Base-by-base conservation (phyloP, 2,329 filamentous ascomycete genomes). In the Chaetoscypha palmicola region DNA sequence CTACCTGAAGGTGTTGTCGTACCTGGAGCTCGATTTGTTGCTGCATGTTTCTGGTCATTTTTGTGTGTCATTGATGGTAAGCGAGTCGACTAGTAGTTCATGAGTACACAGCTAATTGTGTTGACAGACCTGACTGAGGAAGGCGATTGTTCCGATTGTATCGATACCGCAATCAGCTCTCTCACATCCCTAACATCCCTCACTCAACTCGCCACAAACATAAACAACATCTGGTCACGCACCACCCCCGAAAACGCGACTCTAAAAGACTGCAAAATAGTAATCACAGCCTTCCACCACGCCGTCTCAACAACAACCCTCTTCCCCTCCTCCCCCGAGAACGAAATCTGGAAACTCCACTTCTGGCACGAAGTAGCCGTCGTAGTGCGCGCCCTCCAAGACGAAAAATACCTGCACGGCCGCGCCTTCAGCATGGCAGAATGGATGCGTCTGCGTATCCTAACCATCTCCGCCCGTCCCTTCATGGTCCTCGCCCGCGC, bases 51-150 rank as follows among this genome's bases (percentile, higher is more conserved):
- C 16, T 41, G 39, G 39, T 20, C 31, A 10, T 41, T 41, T 14
- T 30, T 41, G 20, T 41, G 39, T 23, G 31, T 30, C 31, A 41
- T 41, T 16, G 39, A 41, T 19, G 39, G 39, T 41, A 41, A 24
- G 39, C 16, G 2, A 22, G 4, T 9, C 20, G 3, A 32, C n/a
- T 9, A 20, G 9, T n/a, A 5, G 4, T 17, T 4, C 4, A 34
- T 34, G 9, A 16, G 10, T 12, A 34, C 10, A 4, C 19, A 7
- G n/a, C 19, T 16, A 16, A 12, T 4, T 34, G 32, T 19, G 11
- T 17, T 30, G 17, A 16, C 24, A 41, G 39, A 41, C 31, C n/a
- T 41, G 10, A 41, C 39, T 3, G 39, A 41, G 17, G 39, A 41
- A 26, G 39, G 39, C 30, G 31, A 34, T 12, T 41, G 30, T 14